Evolutionary conservation across 2,329 filamentous ascomycete genomes (phyloP).

Genomic region (Trichoderma sp.): DNA sequence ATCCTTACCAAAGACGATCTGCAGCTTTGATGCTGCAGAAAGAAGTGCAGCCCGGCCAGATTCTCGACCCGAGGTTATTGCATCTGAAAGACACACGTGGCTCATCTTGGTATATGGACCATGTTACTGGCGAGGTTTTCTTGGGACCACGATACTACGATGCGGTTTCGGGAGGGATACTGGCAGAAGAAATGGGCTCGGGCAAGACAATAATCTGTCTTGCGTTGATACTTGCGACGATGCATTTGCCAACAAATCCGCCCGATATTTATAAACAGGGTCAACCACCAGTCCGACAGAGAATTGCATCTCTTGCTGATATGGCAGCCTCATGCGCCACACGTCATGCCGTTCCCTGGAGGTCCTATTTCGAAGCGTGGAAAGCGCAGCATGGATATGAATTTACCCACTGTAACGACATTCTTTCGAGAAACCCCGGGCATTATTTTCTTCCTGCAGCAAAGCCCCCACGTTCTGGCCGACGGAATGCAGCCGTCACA

Average conservation of each 20-base stretch:
- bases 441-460: conserved; percentile 60
- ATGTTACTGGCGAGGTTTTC: conserved; percentile 63
- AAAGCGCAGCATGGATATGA: conserved; percentile 51
- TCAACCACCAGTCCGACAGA: conserved; percentile 45
- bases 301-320: conserved; percentile 67
- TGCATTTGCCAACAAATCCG: conserved; percentile 66
- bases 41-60: conserved; percentile 66
- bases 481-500: conserved; percentile 27
- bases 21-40: conserved; percentile 83
- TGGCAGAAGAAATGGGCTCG: conserved; percentile 78
- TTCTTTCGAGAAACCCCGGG: conserved; percentile 61
- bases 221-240: conserved; percentile 74
- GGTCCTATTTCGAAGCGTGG: conserved; percentile 60
- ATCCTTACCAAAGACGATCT: conserved; percentile 79
- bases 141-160: conserved; percentile 74
- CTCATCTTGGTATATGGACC: conserved; percentile 69
- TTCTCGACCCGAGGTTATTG: conserved; percentile 75
- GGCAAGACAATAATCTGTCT: conserved; percentile 92
- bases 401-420: conserved; percentile 57
- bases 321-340: conserved; percentile 76
- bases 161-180: conserved; percentile 72
- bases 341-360: conserved; percentile 72
- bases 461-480: conserved; percentile 38
- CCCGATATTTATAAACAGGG: conserved; percentile 62
- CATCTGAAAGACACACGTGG: conserved; percentile 63